A percentile compares a stretch with the other conserved stretches of the same genome.
phyloP scores from a whole-genome alignment of 1,284 basidiomycete genomes.

The Cryptococcus sp. region DNA sequence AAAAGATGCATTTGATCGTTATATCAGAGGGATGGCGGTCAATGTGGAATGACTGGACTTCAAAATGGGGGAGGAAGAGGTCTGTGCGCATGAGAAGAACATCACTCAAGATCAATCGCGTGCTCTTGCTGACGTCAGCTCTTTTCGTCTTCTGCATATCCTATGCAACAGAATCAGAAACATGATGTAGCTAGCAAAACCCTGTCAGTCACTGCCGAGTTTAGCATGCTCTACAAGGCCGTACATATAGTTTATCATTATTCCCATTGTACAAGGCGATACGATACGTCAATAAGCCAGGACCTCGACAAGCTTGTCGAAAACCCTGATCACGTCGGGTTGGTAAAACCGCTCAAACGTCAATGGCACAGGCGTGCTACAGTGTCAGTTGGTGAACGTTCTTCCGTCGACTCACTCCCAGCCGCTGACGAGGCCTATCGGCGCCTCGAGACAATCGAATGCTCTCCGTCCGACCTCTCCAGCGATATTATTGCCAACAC shows the following conservation, averaged over 20 bases:
- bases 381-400: not conserved
- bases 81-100: too few relatives aligned
- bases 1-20: too few relatives aligned
- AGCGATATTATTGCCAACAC: conserved; percentile 82
- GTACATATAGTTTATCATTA: not conserved
- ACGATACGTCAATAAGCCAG: conserved; percentile 63
- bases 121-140: too few relatives aligned
- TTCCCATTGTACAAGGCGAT: not conserved
- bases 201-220: too few relatives aligned
- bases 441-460: conserved; percentile 82
- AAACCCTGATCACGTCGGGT: conserved; percentile 76
- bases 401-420: conserved; percentile 75
- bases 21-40: too few relatives aligned
- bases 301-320: conserved; percentile 82
- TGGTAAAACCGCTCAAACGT: conserved; percentile 89
- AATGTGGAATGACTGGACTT: too few relatives aligned
- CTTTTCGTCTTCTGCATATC: too few relatives aligned
- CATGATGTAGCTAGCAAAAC: too few relatives aligned
- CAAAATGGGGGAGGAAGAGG: too few relatives aligned
- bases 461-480: conserved; percentile 82
- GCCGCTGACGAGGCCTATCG: conserved; percentile 79
- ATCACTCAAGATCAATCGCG: too few relatives aligned
- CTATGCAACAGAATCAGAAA: too few relatives aligned
- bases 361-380: conserved; percentile 73
- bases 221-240: too few relatives aligned